Evolutionary conservation across 345 rosid species (phyloP).

Genomic region (Dipteronia dyeriana): DNA sequence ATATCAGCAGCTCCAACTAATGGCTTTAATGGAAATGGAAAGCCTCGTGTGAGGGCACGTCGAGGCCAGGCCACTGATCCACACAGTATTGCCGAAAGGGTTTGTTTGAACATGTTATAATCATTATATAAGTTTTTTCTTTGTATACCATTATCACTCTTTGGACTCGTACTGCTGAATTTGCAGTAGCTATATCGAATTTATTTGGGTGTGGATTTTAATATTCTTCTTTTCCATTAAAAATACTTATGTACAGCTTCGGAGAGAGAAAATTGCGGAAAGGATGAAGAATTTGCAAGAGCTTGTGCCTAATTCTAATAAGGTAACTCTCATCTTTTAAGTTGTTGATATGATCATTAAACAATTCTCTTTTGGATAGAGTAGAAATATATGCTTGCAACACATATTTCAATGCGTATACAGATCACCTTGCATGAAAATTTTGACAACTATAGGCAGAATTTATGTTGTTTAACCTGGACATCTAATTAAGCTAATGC

Average conservation of each 20-base stretch:
- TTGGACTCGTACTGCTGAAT: neutral
- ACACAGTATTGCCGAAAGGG: slow-evolving; percentile 72
- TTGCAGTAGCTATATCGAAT: neutral
- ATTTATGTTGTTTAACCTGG: neutral
- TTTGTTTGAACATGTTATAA: slow-evolving; percentile 16
- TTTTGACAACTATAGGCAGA: neutral
- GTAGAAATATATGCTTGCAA: neutral
- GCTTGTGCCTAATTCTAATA: slow-evolving; percentile 61
- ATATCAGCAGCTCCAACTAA: slow-evolving; percentile 26
- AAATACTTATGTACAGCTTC: slow-evolving; percentile 36
- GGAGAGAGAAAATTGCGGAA: slow-evolving; percentile 68
- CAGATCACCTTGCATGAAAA: slow-evolving; percentile 2
- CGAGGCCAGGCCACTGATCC: slow-evolving; percentile 77
- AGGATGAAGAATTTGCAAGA: slow-evolving; percentile 67
- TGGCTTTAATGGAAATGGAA: slow-evolving; percentile 33
- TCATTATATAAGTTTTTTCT: slow-evolving; percentile 8
- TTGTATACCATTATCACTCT: neutral
- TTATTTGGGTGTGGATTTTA: neutral
- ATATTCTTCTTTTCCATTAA: neutral
- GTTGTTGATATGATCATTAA: neutral
- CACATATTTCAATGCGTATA: neutral
- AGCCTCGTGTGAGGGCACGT: slow-evolving; percentile 58
- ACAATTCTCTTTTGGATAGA: neutral
- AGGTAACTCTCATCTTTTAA: slow-evolving; percentile 34
- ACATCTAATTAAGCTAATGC: neutral